These are phyloP conservation scores for Collybiopsis luxurians DNA, from an alignment of 768 basidiomycete genomes.

Conservation along the genomic window DNA sequence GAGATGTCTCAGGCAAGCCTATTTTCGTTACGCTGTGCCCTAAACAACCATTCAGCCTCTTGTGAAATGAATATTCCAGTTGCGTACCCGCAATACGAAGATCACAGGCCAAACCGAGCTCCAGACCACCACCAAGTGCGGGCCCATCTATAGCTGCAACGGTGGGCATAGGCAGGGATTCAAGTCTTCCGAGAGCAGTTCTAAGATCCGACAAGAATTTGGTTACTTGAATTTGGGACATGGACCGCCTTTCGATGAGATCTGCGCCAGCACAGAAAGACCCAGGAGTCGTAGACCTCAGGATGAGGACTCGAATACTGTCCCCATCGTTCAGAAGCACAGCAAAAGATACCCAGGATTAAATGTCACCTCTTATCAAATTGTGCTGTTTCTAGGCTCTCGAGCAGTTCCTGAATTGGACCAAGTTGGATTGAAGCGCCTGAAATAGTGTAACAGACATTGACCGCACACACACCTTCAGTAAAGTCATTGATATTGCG, in stretches of 20 bases:
- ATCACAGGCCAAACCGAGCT: constrained; percentile 87
- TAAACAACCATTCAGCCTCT: constrained; percentile 20
- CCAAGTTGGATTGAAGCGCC: constrained; percentile 10
- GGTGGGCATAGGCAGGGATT: constrained; percentile 81
- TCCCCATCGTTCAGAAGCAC: constrained; percentile 4
- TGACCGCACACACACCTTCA: constrained; percentile 49
- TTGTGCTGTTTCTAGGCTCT: constrained; percentile 63
- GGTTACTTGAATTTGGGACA: constrained; percentile 71
- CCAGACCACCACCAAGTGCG: constrained; percentile 90
- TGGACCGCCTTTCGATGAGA: constrained; percentile 78
- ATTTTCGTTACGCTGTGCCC: constrained; percentile 75
- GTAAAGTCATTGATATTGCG: constrained; percentile 74
- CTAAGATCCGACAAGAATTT: constrained; percentile 79
- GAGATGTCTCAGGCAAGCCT: constrained; percentile 77
- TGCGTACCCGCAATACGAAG: constrained; percentile 79
- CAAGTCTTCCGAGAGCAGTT: constrained; percentile 68
- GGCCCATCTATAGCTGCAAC: constrained; percentile 93
- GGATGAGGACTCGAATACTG: constrained; percentile 75
- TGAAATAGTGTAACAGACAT: neutral
- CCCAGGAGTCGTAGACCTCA: constrained; percentile 75
- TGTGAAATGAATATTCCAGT: neutral
- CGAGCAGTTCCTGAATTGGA: constrained; percentile 59
- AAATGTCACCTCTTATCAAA: constrained; percentile 54
- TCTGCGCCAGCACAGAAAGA: constrained; percentile 94
- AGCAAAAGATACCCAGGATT: neutral